Percentiles rank a stretch among this genome's conserved stretches.
Conservation (phyloP, 148 eudicot genomes). For the Amaranthus palmeri region DNA sequence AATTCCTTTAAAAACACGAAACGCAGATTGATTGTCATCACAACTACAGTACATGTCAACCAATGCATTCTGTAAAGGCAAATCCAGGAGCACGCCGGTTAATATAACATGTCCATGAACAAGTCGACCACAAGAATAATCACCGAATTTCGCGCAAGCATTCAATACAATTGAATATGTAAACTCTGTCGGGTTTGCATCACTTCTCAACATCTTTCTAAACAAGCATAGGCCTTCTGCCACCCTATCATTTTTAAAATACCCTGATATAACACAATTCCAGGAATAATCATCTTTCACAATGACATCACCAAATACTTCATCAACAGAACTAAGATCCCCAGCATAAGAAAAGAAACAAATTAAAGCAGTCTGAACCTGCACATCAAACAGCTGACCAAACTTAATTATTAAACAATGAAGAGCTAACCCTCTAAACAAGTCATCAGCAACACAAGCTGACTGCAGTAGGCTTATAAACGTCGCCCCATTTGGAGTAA, state of each 20-base stretch:
- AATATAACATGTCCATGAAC: slow-evolving; percentile 49
- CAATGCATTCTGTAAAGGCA: slow-evolving; percentile 71
- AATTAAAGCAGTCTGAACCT: slow-evolving; percentile 59
- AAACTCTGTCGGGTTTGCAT: slow-evolving; percentile 49
- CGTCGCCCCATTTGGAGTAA: slow-evolving; percentile 55
- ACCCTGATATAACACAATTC: slow-evolving; percentile 65
- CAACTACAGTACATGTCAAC: slow-evolving; percentile 82
- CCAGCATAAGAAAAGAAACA: slow-evolving; percentile 57
- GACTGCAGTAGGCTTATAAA: slow-evolving; percentile 59
- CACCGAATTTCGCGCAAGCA: slow-evolving; percentile 52
- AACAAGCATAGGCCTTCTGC: slow-evolving; percentile 43
- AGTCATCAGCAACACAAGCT: slow-evolving; percentile 37
- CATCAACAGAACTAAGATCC: slow-evolving; percentile 43
- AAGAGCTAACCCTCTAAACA: slow-evolving; percentile 37
- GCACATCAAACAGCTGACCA: slow-evolving; percentile 46
- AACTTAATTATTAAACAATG: slow-evolving; percentile 49
- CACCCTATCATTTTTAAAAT: slow-evolving; percentile 46
- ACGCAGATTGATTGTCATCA: slow-evolving; percentile 45
- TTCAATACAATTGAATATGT: slow-evolving; percentile 68
- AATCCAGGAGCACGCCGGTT: slow-evolving; percentile 48
- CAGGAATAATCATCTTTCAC: slow-evolving; percentile 57
- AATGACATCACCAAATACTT: slow-evolving; percentile 37
- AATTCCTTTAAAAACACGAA: slow-evolving; percentile 46
- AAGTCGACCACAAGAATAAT: slow-evolving; percentile 44
- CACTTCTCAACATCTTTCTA: slow-evolving; percentile 41